Conservation (phyloP, 2,329 filamentous ascomycete species). For the Pleomassaria siparia region DNA sequence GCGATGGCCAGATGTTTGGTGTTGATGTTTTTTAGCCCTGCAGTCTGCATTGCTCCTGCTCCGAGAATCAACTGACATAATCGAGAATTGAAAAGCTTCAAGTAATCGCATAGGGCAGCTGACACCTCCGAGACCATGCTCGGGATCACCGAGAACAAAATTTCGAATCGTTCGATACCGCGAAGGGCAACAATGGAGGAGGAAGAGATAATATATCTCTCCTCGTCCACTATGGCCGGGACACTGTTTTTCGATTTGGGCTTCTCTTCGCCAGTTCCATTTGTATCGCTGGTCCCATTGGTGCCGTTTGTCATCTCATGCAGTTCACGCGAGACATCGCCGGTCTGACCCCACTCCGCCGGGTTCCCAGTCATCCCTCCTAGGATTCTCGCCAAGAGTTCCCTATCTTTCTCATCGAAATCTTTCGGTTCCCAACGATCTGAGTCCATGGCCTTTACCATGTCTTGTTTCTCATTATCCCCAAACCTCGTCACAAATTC, state of each 20-base stretch:
- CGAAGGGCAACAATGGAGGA: constrained; percentile 80
- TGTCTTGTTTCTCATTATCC: constrained; percentile 70
- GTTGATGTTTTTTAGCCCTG: constrained; percentile 85
- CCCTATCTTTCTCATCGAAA: constrained; percentile 64
- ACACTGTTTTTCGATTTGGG: constrained; percentile 49
- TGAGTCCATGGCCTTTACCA: constrained; percentile 75
- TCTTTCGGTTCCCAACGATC: constrained; percentile 81
- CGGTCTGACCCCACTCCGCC: constrained; percentile 63
- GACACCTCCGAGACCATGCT: constrained; percentile 86
- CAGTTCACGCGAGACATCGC: constrained; percentile 40
- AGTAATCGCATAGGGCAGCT: constrained; percentile 75
- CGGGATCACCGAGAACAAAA: constrained; percentile 80
- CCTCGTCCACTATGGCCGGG: constrained; percentile 75
- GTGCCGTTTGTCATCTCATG: constrained; percentile 27
- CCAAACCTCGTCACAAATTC: constrained; percentile 74
- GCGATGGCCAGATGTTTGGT: constrained; percentile 93
- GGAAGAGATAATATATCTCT: constrained; percentile 81
- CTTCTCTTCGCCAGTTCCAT: constrained; percentile 35
- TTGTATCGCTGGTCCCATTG: constrained; percentile 17
- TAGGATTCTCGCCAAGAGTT: constrained; percentile 65
- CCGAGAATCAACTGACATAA: constrained; percentile 96
- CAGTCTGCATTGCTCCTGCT: constrained; percentile 84
- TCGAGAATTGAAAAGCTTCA: constrained; percentile 92
- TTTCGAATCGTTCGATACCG: constrained; percentile 80
- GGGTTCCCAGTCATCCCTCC: constrained; percentile 72